Evolutionary conservation across 305 asterid species (phyloP), one percentile per base, ranked within the genome.

Genomic region (Salvia sclarea): DNA sequence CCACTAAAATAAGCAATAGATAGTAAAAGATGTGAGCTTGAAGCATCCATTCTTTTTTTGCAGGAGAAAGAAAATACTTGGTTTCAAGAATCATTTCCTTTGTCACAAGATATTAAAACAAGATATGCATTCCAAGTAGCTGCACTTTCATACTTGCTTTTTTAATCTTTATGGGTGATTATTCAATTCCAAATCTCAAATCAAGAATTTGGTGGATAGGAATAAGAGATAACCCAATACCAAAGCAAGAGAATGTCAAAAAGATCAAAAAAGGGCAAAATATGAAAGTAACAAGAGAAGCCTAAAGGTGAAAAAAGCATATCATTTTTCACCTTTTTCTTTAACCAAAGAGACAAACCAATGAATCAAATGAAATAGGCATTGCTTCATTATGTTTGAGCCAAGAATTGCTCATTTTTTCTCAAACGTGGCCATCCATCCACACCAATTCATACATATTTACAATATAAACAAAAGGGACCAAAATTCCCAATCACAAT

Each of bases 381-480:
- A 45, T 76, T 65, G 66, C 69, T 73, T 64, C 68, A 45, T 72
- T 55, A 50, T 37, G 73, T 25, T 28, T 63, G 33, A 69, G 68
- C 70, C 76, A 69, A 72, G 72, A 58, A 70, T 49, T 49, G 49
- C 50, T 65, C 68, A 37, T 54, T 70, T 53, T 31, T 48, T 75
- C 81, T 58, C 81, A 76, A 73, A 69, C 80, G 78, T 50, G 61
- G 61, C 30, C 77, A 61, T 40, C 77, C 81, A 69, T 40, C 2
- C 30, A 28, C 33, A 1, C 68, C 76, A 75, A 47, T 72, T 69
- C 83, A 61, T 75, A 75, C 76, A 71, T 82, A 78, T 86, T 71
- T 82, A 83, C 88, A 82, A 14, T 61, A 68, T 59, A 71, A 47
- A 76, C 75, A 75, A 30, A 58, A 66, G 74, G 77, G 71, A 50